Evolutionary conservation across 2,329 filamentous ascomycete genomes (phyloP).

Genomic region (Epichloe bromicola): DNA sequence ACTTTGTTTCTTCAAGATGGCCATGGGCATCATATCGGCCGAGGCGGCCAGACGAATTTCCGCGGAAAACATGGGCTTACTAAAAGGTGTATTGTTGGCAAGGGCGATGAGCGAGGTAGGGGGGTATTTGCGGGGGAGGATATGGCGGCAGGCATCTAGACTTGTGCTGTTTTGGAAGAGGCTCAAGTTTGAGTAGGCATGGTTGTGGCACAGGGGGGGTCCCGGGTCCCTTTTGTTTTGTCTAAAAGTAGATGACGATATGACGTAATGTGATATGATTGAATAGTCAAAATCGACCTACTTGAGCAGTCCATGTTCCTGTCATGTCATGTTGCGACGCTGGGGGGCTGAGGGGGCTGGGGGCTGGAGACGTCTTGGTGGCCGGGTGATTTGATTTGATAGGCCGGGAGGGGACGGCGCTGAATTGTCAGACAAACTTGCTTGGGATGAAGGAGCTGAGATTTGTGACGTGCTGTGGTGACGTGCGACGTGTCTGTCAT

Average conservation of each 20-base stretch:
- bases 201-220: no score
- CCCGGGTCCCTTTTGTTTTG: no score
- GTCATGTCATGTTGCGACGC: no score
- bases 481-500: no score
- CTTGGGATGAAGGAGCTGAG: neutral
- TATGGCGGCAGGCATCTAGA: neutral
- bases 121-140: neutral
- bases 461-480: no score
- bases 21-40: neutral
- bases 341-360: no score
- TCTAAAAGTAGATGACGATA: constrained; percentile 2
- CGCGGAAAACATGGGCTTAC: neutral
- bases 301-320: neutral
- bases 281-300: neutral
- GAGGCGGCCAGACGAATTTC: neutral
- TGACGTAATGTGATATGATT: constrained; percentile 2
- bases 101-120: neutral
- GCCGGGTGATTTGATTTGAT: neutral
- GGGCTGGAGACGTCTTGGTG: no score
- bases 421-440: neutral
- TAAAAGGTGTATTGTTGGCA: neutral
- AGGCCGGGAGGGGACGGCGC: neutral
- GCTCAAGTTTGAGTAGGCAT: neutral
- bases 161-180: neutral
- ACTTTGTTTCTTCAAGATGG: neutral